Base-by-base conservation (phyloP, 106 monocot species). In the Acorus calamus region DNA sequence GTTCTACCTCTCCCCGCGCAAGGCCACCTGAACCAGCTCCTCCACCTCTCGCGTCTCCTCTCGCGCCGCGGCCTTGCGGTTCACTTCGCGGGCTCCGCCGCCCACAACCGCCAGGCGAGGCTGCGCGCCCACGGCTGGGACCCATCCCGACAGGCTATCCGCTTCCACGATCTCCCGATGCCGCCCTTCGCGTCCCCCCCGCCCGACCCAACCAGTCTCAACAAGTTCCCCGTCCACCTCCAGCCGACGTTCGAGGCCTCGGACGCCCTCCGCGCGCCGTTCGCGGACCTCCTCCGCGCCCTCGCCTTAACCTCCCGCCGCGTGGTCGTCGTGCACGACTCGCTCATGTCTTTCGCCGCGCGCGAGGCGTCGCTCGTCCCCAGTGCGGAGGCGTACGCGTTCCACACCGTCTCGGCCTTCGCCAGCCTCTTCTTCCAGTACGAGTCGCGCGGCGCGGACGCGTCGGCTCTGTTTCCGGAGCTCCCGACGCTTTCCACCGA, bases 21-120 rank as follows among this genome's bases (percentile, higher is more conserved):
- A 61, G 81, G 86, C 62, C 92, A 92, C 72, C 81, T 92, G 3
- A 92, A 92, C 76, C 81, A 78, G 50, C 81, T 92, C 52, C 83
- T 92, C 57, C 86, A 91, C 74, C 68, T 91, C 59, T 81, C 73
- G 5, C 77, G 86, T 14, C 66, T 73, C 3, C 72, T 89, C 75
- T 66, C 76, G 9, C 47, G 49, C 53, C 49, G 50, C 46, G 64
- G 67, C 46, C 28, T 87, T 41, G 11, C 78, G 55, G 63, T 77
- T 47, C 81, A 87, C 77, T 92, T 71, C 66, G 81, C 81, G 11
- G 61, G 71, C 69, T 78, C 81, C 5, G 42, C 69, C 66, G 69
- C 69, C 60, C 84, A 81, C 75, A 71, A 68, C 74, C 78, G 71
- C 14, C 84, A 89, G 53, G 84, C 71, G 12, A 63, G 54, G 50